These are phyloP conservation scores for Aspergillus cristatus DNA, from an alignment of 495 filamentous ascomycete species.

Conservation along the genomic window DNA sequence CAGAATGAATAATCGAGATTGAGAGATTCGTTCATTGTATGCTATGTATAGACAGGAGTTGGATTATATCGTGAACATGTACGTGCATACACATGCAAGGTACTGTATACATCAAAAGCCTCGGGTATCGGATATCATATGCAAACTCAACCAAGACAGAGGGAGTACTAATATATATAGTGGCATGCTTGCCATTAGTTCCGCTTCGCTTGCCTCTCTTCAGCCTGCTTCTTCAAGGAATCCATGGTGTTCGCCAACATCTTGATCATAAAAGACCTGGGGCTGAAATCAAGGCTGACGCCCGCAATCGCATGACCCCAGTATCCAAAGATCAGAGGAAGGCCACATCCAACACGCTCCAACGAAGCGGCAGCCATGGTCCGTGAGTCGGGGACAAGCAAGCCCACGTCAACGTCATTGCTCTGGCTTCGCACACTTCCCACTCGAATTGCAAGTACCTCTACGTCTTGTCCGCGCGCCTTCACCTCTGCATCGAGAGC, in stretches of 20 bases:
- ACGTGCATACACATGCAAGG: too few relatives aligned
- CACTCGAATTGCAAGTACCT: conserved; percentile 21
- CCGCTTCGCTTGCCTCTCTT: conserved; percentile 9
- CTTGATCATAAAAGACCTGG: conserved; percentile 14
- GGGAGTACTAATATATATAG: too few relatives aligned
- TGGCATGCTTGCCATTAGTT: not conserved
- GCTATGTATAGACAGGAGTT: too few relatives aligned
- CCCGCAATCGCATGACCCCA: conserved; percentile 21
- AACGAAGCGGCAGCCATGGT: conserved; percentile 17
- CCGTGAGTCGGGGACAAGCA: conserved; percentile 15
- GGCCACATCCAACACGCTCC: conserved; percentile 22
- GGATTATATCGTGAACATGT: too few relatives aligned
- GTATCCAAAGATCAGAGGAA: conserved; percentile 17
- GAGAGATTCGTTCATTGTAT: too few relatives aligned
- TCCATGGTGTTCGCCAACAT: conserved; percentile 8
- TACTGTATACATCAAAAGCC: too few relatives aligned
- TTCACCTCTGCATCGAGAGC: conserved; percentile 21
- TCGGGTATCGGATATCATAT: too few relatives aligned
- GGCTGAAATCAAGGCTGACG: conserved; percentile 12
- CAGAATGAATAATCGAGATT: too few relatives aligned
- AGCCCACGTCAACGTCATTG: conserved; percentile 9
- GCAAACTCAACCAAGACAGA: too few relatives aligned
- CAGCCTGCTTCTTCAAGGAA: conserved; percentile 7
- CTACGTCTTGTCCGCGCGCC: conserved; percentile 14
- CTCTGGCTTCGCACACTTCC: conserved; percentile 15